Evolutionary conservation across 805 yeast species (phyloP).

Genomic region (Starmerella powellii): DNA sequence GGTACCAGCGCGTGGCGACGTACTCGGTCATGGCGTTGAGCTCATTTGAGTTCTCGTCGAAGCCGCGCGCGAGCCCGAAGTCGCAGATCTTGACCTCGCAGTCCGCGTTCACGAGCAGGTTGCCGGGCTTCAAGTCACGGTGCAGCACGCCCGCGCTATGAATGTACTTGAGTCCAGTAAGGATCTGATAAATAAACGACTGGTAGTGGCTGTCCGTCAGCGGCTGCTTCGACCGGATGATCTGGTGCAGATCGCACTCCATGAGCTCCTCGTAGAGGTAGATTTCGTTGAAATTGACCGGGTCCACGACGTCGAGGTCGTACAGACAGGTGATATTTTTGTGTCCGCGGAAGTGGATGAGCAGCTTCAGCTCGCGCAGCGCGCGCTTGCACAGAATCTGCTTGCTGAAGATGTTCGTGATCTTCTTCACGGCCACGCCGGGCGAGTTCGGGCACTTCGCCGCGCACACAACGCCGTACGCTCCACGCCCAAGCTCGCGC

Average conservation of each 20-base stretch:
- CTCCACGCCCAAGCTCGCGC: conserved; percentile 94
- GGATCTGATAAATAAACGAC: conserved; percentile 80
- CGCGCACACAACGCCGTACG: conserved; percentile 92
- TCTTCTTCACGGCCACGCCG: conserved; percentile 87
- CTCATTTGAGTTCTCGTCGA: conserved; percentile 34
- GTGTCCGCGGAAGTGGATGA: conserved; percentile 91
- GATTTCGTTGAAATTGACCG: conserved; percentile 74
- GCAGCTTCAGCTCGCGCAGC: conserved; percentile 73
- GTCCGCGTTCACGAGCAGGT: conserved; percentile 72
- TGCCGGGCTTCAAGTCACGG: conserved; percentile 84
- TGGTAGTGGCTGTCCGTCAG: conserved; percentile 88
- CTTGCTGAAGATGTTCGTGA: conserved; percentile 85
- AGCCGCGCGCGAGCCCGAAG: conserved; percentile 74
- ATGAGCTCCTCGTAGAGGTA: conserved; percentile 90
- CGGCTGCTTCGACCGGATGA: conserved; percentile 80
- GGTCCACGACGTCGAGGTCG: conserved; percentile 79
- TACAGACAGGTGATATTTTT: conserved; percentile 91
- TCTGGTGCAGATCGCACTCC: conserved; percentile 99
- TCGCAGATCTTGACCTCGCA: conserved; percentile 92
- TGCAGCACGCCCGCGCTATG: conserved; percentile 93
- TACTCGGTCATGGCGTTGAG: conserved; percentile 74
- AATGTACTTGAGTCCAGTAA: conserved; percentile 78
- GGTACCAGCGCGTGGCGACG: conserved; percentile 95
- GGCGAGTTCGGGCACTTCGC: conserved; percentile 62
- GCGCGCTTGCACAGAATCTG: conserved; percentile 87